Evolutionary conservation across 2,329 filamentous ascomycete genomes (phyloP), one percentile per base, ranked within the genome.

Genomic region (Fusarium haematococcum): DNA sequence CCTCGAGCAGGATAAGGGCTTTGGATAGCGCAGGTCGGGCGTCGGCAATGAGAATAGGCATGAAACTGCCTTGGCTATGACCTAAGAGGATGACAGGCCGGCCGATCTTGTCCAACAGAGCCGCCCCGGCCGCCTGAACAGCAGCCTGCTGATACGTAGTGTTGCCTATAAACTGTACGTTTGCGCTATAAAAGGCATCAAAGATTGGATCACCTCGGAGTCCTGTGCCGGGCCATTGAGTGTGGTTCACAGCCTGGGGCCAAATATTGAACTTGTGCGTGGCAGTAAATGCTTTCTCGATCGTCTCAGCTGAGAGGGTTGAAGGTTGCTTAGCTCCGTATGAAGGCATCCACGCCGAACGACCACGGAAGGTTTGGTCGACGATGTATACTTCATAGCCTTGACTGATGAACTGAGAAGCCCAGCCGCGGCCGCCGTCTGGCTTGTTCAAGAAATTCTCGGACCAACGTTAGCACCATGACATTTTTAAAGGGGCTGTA

Each of bases 21-120:
- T 82, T 81, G 6, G 85, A 82, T 4, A 87, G 80, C 5, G 79
- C 58, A 2, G 86, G 86, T 0, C 84, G 79, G n/a, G 56, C 16
- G 35, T 78, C 76, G 5, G 76, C 76, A 14, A 78, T 78, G 6
- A 78, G 7, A 3, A 74, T 83, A 9, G 83, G 83, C 67, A 83
- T 79, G 0, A 83, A 69, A 4, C 85, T 85, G 3, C 86, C 87
- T 69, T 87, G 84, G 20, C 85, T 87, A 73, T 89, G 87, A 25
- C 82, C 85, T 20, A 86, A 43, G 23, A 86, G 69, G 27, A 86
- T 71, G n/a, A 72, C 80, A 1, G 84, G 84, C 63, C 75, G 81
- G 52, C 81, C 85, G 67, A 87, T 86, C 66, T 72, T 81, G 69
- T 86, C 85, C 6, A 87, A 77, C 2, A 87, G 80, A 2, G 81